phyloP scores from a whole-genome alignment of 2,329 filamentous ascomycete species.

The Cordyceps cicadae region DNA sequence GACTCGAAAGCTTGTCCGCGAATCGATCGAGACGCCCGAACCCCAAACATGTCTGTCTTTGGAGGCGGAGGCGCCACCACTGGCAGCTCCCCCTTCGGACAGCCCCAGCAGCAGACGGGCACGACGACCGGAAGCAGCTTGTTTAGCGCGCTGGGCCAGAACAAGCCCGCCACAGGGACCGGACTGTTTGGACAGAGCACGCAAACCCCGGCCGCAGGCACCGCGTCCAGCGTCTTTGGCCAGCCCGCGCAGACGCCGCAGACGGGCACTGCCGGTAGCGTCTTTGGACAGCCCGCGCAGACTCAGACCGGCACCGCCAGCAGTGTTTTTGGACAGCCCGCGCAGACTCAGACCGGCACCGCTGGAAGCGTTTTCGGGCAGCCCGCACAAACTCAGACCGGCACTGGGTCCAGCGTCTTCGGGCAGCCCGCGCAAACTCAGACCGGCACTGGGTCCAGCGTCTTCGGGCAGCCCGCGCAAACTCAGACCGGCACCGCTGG shows the following conservation, averaged over 20 bases:
- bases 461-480: constrained; percentile 14
- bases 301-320: constrained; percentile 1
- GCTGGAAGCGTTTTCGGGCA: constrained; percentile 15
- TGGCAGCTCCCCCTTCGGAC: constrained; percentile 18
- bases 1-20: constrained; percentile 13
- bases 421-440: constrained; percentile 12
- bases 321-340: constrained; percentile 14
- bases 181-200: constrained; percentile 14
- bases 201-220: neutral
- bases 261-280: neutral
- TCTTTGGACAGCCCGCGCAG: constrained; percentile 14
- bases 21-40: neutral
- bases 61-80: constrained; percentile 12
- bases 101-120: constrained; percentile 15
- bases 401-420: constrained; percentile 13
- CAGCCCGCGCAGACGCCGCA: neutral
- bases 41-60: constrained; percentile 15
- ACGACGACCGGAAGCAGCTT: constrained; percentile 7
- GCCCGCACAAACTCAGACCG: neutral
- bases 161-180: constrained; percentile 11
- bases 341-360: constrained; percentile 1
- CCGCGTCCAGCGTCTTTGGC: constrained; percentile 13
- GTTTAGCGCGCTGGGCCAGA: constrained; percentile 13
- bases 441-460: neutral
- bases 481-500: constrained; percentile 9